These are phyloP conservation scores for Pseudozyma thailandica DNA, from an alignment of 1,284 basidiomycete genomes.

Conservation along the genomic window DNA sequence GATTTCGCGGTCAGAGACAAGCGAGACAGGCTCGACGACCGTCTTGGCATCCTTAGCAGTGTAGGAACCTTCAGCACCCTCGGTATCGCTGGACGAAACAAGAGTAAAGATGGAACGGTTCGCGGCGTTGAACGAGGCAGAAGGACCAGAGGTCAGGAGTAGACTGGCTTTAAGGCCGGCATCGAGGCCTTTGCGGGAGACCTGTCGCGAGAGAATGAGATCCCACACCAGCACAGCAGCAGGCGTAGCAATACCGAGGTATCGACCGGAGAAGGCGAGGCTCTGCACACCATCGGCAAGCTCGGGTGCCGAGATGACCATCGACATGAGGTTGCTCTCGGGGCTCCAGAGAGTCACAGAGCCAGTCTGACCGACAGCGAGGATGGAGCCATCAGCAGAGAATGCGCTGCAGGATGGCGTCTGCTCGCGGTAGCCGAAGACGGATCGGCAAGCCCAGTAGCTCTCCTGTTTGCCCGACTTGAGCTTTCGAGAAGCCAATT, in stretches of 20 bases:
- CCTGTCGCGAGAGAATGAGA: slow-evolving; percentile 53
- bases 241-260: slow-evolving; percentile 40
- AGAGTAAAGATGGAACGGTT: slow-evolving; percentile 22
- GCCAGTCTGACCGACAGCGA: slow-evolving; percentile 79
- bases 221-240: slow-evolving; percentile 57
- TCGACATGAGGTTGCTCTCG: slow-evolving; percentile 75
- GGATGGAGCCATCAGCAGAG: slow-evolving; percentile 86
- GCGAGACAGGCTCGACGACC: slow-evolving; percentile 34
- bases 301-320: slow-evolving; percentile 71
- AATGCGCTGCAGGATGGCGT: slow-evolving; percentile 73
- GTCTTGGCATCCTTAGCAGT: slow-evolving; percentile 17
- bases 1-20: slow-evolving; percentile 31
- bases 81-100: slow-evolving; percentile 12
- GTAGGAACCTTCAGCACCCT: background rate
- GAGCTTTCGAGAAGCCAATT: slow-evolving; percentile 45
- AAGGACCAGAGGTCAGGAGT: slow-evolving; percentile 10
- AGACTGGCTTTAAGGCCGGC: slow-evolving; percentile 17
- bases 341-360: slow-evolving; percentile 84
- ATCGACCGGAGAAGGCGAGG: slow-evolving; percentile 54
- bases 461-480: slow-evolving; percentile 55
- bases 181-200: slow-evolving; percentile 25
- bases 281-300: slow-evolving; percentile 25
- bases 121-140: slow-evolving; percentile 1
- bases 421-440: slow-evolving; percentile 59
- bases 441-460: slow-evolving; percentile 63